Conservation (phyloP, 2,329 filamentous ascomycete species). For the Hortaea sp. region DNA sequence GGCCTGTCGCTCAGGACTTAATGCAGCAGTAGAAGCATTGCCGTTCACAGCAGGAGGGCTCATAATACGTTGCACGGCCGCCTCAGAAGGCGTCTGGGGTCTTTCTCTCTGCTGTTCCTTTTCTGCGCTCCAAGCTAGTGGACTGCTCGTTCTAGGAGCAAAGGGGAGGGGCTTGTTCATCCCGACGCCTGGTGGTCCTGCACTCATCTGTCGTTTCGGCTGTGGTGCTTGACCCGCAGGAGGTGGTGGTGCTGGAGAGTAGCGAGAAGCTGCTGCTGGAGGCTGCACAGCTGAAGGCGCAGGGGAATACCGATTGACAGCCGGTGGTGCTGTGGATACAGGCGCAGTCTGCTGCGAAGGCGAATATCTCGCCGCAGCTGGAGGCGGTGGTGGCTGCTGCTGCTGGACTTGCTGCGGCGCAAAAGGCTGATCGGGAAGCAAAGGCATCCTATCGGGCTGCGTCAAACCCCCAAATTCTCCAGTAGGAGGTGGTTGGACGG, state of each 20-base stretch:
- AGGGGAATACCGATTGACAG: conserved; percentile 23
- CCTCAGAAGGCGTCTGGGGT: conserved; percentile 12
- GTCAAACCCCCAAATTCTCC: conserved; percentile 21
- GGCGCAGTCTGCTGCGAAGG: conserved; percentile 4
- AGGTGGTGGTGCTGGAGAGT: conserved; percentile 45
- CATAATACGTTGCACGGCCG: conserved; percentile 10
- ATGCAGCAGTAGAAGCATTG: not conserved
- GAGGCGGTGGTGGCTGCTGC: conserved; percentile 10
- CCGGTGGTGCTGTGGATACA: conserved; percentile 18
- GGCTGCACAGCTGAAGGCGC: conserved; percentile 26
- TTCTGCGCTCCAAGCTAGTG: conserved; percentile 42
- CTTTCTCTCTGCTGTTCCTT: conserved; percentile 22
- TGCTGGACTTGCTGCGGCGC: conserved; percentile 16
- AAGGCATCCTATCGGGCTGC: conserved; percentile 32
- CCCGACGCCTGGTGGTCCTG: conserved; percentile 27
- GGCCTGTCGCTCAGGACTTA: not conserved
- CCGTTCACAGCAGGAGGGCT: conserved; percentile 30
- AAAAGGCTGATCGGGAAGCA: conserved; percentile 27
- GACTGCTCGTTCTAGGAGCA: conserved; percentile 55
- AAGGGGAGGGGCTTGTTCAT: conserved; percentile 32
- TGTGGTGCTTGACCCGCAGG: conserved; percentile 30
- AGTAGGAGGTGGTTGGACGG: conserved; percentile 6
- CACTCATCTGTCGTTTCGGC: conserved; percentile 13
- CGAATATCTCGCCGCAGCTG: conserved; percentile 12
- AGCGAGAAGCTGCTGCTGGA: conserved; percentile 33